These are phyloP conservation scores for Beauveria asiatica DNA, from an alignment of 2,329 filamentous ascomycete genomes.

Conservation along the genomic window DNA sequence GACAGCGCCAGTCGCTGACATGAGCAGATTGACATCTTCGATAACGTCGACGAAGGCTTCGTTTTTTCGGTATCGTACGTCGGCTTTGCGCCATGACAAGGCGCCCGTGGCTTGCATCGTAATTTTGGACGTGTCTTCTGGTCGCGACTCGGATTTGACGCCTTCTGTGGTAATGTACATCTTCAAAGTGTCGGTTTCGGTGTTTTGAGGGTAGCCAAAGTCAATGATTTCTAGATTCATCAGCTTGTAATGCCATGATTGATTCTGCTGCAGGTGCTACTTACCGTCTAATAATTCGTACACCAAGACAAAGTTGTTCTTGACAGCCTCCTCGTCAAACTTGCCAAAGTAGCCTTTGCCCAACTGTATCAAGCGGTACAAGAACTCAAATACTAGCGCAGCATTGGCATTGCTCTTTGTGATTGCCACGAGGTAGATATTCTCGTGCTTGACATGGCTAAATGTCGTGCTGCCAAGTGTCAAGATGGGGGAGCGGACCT, in stretches of 20 bases:
- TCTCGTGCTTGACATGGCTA: conserved; percentile 98
- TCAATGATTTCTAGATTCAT: conserved; percentile 75
- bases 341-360: conserved; percentile 97
- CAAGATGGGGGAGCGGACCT: conserved; percentile 94
- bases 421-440: conserved; percentile 94
- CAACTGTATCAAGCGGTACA: conserved; percentile 83
- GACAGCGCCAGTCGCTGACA: conserved; percentile 95
- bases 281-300: conserved; percentile 92
- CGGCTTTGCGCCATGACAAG: conserved; percentile 90
- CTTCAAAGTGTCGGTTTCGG: conserved; percentile 95
- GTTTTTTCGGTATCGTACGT: conserved; percentile 99
- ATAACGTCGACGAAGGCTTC: conserved; percentile 99
- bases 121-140: conserved; percentile 93
- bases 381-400: conserved; percentile 93
- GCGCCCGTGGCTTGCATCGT: conserved; percentile 99
- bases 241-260: background rate
- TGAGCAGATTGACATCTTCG: conserved; percentile 95
- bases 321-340: conserved; percentile 98
- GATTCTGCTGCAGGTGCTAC: background rate
- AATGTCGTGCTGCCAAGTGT: conserved; percentile 97
- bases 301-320: conserved; percentile 98
- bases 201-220: conserved; percentile 98
- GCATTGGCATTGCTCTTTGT: conserved; percentile 99
- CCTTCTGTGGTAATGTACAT: conserved; percentile 99
- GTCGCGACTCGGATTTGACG: conserved; percentile 80